Percentiles rank a stretch among this genome's conserved stretches.
Conservation (phyloP, 176 grass and related monocot species). For the Paspalum notatum region DNA sequence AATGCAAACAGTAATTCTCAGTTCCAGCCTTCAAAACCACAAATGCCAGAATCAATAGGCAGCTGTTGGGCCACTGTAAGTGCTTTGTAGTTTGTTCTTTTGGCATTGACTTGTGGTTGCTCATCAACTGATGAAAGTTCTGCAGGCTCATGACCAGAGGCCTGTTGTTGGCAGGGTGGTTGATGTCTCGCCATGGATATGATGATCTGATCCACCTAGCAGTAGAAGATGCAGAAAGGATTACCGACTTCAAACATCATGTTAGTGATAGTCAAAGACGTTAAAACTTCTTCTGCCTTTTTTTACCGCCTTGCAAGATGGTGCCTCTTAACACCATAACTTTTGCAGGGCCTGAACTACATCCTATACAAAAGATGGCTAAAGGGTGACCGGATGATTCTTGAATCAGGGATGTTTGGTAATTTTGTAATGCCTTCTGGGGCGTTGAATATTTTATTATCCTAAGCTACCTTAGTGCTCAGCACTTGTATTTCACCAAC, state of each 20-base stretch:
- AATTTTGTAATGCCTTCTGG: conserved; percentile 23
- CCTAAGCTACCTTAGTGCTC: conserved; percentile 22
- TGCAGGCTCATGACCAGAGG: conserved; percentile 57
- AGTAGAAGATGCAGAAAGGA: conserved; percentile 21
- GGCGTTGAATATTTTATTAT: conserved; percentile 21
- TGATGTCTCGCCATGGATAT: conserved; percentile 52
- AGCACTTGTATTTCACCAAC: not conserved
- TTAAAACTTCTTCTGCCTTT: not conserved
- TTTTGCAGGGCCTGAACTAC: conserved; percentile 31
- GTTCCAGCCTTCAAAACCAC: conserved; percentile 44
- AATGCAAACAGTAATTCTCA: conserved; percentile 34
- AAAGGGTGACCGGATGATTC: conserved; percentile 11
- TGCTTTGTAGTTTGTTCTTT: conserved; percentile 10
- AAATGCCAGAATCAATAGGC: conserved; percentile 46
- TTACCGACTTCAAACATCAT: conserved; percentile 1
- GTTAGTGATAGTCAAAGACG: not conserved
- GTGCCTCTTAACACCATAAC: not conserved
- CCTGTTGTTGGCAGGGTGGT: conserved; percentile 49
- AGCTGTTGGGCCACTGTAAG: conserved; percentile 56
- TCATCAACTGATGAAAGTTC: not conserved
- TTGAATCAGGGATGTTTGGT: not conserved
- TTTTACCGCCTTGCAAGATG: not conserved
- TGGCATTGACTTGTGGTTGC: conserved; percentile 27
- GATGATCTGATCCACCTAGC: conserved; percentile 47
- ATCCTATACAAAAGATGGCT: conserved; percentile 4